phyloP scores from a whole-genome alignment of 2,329 filamentous ascomycete species.

The Penicillium sp. region DNA sequence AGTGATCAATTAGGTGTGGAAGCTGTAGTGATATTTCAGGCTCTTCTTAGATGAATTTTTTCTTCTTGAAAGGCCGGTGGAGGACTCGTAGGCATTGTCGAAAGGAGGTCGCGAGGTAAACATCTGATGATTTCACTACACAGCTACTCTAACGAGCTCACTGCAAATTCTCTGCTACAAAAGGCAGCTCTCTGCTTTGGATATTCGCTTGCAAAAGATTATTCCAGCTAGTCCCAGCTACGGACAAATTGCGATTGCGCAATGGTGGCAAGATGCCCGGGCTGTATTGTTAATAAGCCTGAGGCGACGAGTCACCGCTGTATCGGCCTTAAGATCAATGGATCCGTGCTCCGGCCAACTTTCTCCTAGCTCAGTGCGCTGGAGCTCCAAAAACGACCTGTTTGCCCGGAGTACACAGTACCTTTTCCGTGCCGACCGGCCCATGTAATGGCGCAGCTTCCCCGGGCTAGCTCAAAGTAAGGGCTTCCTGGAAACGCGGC shows the following conservation, averaged over 20 bases:
- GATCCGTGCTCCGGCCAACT: neutral
- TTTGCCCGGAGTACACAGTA: neutral
- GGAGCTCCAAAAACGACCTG: neutral
- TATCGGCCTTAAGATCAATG: neutral
- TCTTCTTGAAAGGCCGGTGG: neutral
- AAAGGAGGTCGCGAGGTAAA: neutral
- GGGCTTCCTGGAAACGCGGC: conserved; percentile 6
- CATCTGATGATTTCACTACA: neutral
- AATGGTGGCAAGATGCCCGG: conserved; percentile 3
- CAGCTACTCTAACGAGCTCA: neutral
- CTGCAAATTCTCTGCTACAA: neutral
- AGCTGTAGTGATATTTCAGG: neutral
- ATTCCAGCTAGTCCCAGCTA: neutral
- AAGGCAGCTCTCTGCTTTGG: neutral
- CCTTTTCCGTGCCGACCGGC: neutral
- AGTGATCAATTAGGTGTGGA: neutral
- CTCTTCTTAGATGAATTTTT: neutral
- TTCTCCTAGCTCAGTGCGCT: neutral
- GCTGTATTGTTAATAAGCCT: conserved; percentile 8
- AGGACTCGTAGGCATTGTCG: neutral
- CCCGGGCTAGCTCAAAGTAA: conserved; percentile 15
- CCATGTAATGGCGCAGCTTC: neutral
- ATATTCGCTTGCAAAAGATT: neutral
- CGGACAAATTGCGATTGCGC: neutral
- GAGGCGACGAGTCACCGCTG: neutral